A percentile compares a stretch with the other conserved stretches of the same genome.
phyloP scores from a whole-genome alignment of 2,329 filamentous ascomycete genomes.

The Alternaria arborescens region DNA sequence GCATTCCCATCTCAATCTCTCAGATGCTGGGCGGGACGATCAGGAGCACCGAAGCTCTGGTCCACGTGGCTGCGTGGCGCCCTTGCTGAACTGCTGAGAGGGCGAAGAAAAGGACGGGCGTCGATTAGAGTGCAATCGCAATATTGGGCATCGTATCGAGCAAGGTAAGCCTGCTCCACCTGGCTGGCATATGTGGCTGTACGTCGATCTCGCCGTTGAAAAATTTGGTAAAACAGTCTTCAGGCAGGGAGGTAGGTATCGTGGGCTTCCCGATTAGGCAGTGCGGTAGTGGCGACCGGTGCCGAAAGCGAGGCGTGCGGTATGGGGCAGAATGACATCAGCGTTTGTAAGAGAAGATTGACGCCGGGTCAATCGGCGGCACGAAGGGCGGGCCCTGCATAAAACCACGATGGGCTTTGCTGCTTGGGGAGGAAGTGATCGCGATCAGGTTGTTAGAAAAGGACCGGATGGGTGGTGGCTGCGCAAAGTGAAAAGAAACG shows the following conservation, averaged over 20 bases:
- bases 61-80: constrained; percentile 11
- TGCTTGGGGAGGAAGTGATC: background rate
- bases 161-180: background rate
- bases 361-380: constrained; percentile 17
- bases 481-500: constrained; percentile 14
- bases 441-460: constrained; percentile 6
- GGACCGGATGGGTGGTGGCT: constrained; percentile 10
- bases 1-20: constrained; percentile 7
- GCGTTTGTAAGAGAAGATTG: constrained; percentile 5
- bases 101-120: background rate
- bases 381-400: constrained; percentile 22
- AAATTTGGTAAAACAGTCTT: background rate
- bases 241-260: background rate
- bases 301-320: constrained; percentile 5
- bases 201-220: background rate
- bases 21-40: constrained; percentile 11
- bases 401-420: background rate
- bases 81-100: background rate
- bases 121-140: background rate
- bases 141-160: background rate
- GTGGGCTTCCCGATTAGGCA: constrained; percentile 8
- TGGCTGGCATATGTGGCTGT: background rate
- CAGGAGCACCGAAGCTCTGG: constrained; percentile 2
- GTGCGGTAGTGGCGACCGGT: background rate
- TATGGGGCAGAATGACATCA: constrained; percentile 14